Conservation (phyloP, 441 rosid genomes). For the Pelargonium citronellum region DNA sequence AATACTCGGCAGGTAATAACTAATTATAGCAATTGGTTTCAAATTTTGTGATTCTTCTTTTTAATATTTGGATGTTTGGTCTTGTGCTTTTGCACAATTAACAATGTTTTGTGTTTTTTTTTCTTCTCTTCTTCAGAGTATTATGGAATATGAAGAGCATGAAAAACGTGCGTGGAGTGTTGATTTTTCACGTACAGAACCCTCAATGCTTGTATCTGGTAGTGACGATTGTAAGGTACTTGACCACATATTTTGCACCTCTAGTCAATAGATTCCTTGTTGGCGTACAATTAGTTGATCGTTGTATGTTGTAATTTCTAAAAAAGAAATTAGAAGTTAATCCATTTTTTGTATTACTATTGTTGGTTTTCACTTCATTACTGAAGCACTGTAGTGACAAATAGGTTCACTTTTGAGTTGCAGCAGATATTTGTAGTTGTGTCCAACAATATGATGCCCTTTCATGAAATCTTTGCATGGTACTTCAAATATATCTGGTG, state of each 20-base stretch:
- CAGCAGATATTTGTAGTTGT: background rate
- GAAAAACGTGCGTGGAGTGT: constrained; percentile 99
- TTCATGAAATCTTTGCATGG: too few relatives aligned
- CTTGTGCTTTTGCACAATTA: background rate
- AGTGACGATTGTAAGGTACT: constrained; percentile 86
- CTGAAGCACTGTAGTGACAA: background rate
- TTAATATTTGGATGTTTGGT: constrained; percentile 4
- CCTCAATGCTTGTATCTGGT: constrained; percentile 97
- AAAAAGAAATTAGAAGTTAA: background rate
- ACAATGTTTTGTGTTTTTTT: background rate
- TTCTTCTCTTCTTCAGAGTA: constrained; percentile 25
- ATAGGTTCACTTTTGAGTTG: background rate
- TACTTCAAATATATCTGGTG: background rate
- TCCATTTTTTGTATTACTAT: background rate
- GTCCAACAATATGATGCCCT: too few relatives aligned
- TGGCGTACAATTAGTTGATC: constrained; percentile 5
- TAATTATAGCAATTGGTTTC: background rate
- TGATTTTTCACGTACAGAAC: constrained; percentile 88
- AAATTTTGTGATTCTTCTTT: background rate
- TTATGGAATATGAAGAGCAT: constrained; percentile 99
- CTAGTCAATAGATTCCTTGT: constrained; percentile 13
- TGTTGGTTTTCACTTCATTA: background rate
- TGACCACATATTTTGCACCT: constrained; percentile 16
- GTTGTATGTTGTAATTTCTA: background rate
- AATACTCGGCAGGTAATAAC: constrained; percentile 77